phyloP scores from a whole-genome alignment of 2,329 filamentous ascomycete species.

The Ilyonectria robusta region DNA sequence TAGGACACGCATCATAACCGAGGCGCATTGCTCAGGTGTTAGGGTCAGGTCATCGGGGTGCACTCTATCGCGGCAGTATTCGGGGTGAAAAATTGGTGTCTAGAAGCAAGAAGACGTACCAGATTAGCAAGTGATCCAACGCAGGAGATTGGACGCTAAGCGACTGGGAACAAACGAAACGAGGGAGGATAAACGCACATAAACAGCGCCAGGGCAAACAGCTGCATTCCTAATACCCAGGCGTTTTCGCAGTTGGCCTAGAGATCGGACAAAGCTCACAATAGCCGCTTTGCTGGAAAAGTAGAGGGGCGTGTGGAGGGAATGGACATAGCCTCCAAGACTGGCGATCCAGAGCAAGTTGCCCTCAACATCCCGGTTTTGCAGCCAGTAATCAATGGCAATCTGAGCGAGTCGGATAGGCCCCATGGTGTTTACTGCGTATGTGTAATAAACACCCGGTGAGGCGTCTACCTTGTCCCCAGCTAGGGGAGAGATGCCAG shows the following conservation, averaged over 20 bases:
- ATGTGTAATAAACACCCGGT: conserved; percentile 7
- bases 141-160: not conserved
- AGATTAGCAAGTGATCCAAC: not conserved
- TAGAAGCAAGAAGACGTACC: not conserved
- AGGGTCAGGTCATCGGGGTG: conserved; percentile 16
- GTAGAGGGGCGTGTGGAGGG: not conserved
- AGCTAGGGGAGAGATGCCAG: conserved; percentile 18
- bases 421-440: conserved; percentile 1
- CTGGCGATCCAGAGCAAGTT: conserved; percentile 1
- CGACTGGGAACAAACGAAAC: not conserved
- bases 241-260: not conserved
- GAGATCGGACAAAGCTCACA: conserved; percentile 1
- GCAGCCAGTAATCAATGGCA: conserved; percentile 12
- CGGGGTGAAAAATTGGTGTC: conserved; percentile 30
- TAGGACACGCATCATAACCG: not conserved
- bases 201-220: not conserved
- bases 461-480: conserved; percentile 3
- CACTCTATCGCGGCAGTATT: conserved; percentile 31
- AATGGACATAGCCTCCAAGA: conserved; percentile 1
- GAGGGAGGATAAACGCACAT: not conserved
- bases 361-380: not conserved
- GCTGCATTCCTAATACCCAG: not conserved
- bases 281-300: not conserved
- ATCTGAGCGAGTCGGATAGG: conserved; percentile 11
- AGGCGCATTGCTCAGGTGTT: conserved; percentile 1